Conservation (phyloP, 129 eudicot species). For the Flaveria trinervia region DNA sequence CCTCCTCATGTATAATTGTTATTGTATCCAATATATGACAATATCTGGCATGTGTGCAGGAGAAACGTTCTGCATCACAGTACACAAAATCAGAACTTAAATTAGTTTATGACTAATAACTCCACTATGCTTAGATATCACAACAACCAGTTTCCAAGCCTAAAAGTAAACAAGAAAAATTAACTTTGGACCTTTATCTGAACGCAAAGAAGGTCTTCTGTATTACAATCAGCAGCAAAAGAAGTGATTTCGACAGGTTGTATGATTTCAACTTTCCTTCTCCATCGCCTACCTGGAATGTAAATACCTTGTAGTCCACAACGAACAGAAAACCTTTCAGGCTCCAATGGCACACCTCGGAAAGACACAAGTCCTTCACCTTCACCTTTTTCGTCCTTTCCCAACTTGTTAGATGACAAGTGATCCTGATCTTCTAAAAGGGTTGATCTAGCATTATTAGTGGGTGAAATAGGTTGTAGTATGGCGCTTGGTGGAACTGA, state of each 20-base stretch:
- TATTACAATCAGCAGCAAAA: slow-evolving; percentile 77
- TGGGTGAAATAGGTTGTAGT: slow-evolving; percentile 49
- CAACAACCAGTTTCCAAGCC: not conserved
- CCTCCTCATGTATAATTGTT: slow-evolving; percentile 85
- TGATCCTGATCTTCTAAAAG: slow-evolving; percentile 72
- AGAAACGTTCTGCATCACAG: slow-evolving; percentile 65
- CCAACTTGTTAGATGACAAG: slow-evolving; percentile 43
- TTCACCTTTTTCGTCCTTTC: slow-evolving; percentile 50
- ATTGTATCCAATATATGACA: slow-evolving; percentile 86
- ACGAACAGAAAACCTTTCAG: slow-evolving; percentile 91
- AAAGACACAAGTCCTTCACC: slow-evolving; percentile 75
- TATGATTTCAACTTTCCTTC: slow-evolving; percentile 83
- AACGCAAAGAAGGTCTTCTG: slow-evolving; percentile 96
- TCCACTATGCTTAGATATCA: slow-evolving; percentile 17
- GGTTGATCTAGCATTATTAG: slow-evolving; percentile 41
- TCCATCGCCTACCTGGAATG: slow-evolving; percentile 93
- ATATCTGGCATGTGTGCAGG: slow-evolving; percentile 83
- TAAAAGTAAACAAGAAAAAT: not conserved
- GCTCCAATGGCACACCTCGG: slow-evolving; percentile 87
- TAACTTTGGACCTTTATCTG: slow-evolving; percentile 73
- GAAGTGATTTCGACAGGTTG: slow-evolving; percentile 85
- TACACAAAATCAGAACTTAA: not conserved
- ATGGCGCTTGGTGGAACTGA: slow-evolving; percentile 66
- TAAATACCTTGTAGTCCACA: slow-evolving; percentile 98
- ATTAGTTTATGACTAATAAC: not conserved